Base-by-base conservation (phyloP, 2,329 filamentous ascomycete genomes). In the Fusarium fracticaudum region DNA sequence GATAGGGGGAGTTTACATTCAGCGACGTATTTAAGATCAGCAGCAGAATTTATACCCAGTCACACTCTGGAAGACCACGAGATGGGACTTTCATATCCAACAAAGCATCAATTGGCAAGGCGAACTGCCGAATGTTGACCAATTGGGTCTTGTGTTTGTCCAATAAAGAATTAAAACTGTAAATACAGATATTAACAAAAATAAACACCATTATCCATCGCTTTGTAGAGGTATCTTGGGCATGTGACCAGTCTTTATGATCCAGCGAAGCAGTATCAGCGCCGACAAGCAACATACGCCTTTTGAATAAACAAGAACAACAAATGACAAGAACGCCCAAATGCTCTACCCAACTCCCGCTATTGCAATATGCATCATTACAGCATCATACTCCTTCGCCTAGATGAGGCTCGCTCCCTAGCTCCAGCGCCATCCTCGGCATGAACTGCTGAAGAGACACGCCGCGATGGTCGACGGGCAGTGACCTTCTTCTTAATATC, bases 331-430 rank as follows among this genome's bases (percentile, higher is more conserved):
- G 78, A 80, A 80, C 79, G 73, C 74, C 74, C 61, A 62, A 73
- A 64, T 75, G 62, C 67, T 71, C 63, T 72, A 69, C 71, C 63
- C 73, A 80, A 69, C 67, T 71, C 68, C 71, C 53, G 57, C 61
- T 69, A 62, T 72, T 59, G 41, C 60, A 55, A 64, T 71, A 58
- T 76, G 69, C 67, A 60, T 79, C 74, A 75, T 87, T 83, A 90
- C 80, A 90, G 79, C 88, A 91, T 89, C 87, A 90, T 90, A 78
- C 88, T 90, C 76, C 88, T 84, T 73, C 89, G 83, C 77, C 88
- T 83, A 66, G 85, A 84, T 40, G 78, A 83, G 64, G 77, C 75
- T 33, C 78, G 79, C 26, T 81, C 79, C 60, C 71, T 75, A 37
- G 73, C 67, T 60, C 80, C 74, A 24, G 75, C 67, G 35, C 66